Percentiles rank a stretch among this genome's conserved stretches.
Evolutionary conservation across 228 moss, liverwort and hornwort genomes (phyloP).

Genomic region (Sphagnum magellanicum): DNA sequence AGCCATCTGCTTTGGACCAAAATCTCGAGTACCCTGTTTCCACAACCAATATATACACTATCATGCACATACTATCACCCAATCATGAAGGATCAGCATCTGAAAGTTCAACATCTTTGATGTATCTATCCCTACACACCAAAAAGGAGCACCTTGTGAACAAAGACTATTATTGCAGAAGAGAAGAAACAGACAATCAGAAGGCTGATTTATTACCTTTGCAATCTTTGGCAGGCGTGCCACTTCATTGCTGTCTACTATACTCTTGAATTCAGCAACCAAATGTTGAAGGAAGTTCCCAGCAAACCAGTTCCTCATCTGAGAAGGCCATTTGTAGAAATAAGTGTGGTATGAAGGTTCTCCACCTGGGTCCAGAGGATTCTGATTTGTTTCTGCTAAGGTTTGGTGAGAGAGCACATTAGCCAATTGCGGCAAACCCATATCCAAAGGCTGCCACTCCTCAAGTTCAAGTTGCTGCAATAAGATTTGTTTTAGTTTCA

Average conservation of each 20-base stretch:
- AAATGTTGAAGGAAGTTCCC: slow-evolving; percentile 8
- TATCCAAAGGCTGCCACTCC: not conserved
- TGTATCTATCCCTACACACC: no score
- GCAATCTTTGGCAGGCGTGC: slow-evolving; percentile 38
- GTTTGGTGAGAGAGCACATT: not conserved
- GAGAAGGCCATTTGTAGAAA: not conserved
- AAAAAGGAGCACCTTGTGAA: no score
- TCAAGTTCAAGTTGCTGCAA: slow-evolving; percentile 1
- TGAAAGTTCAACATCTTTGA: no score
- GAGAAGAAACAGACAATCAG: not conserved
- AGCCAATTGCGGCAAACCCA: slow-evolving; percentile 1
- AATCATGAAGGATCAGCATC: no score
- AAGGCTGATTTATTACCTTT: slow-evolving; percentile 13
- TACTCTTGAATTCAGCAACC: slow-evolving; percentile 16
- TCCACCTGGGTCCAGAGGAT: no score
- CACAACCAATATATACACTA: not conserved
- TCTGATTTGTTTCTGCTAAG: no score
- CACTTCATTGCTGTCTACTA: slow-evolving; percentile 36
- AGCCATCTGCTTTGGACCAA: slow-evolving; percentile 47
- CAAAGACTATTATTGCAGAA: no score
- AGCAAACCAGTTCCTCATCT: not conserved
- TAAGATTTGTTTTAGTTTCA: slow-evolving; percentile 13
- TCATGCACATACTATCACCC: no score
- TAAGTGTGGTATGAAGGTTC: no score
- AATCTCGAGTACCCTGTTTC: slow-evolving; percentile 37